Base-by-base conservation (phyloP, 2,329 filamentous ascomycete genomes). In the Aureobasidium sp. region DNA sequence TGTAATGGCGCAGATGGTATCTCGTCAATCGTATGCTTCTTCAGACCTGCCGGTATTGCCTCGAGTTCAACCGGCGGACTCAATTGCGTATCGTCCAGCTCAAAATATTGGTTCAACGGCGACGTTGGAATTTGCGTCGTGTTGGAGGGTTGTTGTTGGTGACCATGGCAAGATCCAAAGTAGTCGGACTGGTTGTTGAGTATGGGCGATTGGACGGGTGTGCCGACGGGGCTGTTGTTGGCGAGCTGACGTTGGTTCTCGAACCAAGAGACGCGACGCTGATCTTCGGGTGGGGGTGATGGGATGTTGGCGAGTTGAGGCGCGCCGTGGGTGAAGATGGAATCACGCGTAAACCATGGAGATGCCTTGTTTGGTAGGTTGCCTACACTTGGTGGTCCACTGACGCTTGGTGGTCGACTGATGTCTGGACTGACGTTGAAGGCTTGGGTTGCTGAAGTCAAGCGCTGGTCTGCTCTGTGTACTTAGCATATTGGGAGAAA, bases 51-150 rank as follows among this genome's bases (percentile, higher is more conserved):
- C 12, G 37, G 32, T 6, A 29, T 30, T 11, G 47, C 47, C 11
- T 50, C 47, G 16, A 50, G 47, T 25, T 50, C 47, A 11, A 50
- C 47, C n/a, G 35, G 35, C 17, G 47, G 47, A 22, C 47, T 50
- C 47, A 35, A 24, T 6, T 50, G 47, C 47, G 47, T 40, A 17
- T 50, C 47, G 4, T 40, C 47, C 6, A 50, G 14, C 10, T 50
- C 47, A 5, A 39, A 50, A 3, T 22, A 40, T 16, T 50, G 47
- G 4, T 39, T 40, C 8, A 21, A 35, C 3, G 47, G 47, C 16
- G 47, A 50, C 2, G 24, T 40, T 1, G 47, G 35, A 39, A 8
- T 8, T 14, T 21, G 24, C 5, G 35, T 5, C 2, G 17, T 7
- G 12, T 40, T 2, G 2, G 35, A 40, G 1, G 14, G 11, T 2